phyloP scores from a whole-genome alignment of 148 eudicot species.

The Cornus controversa region DNA sequence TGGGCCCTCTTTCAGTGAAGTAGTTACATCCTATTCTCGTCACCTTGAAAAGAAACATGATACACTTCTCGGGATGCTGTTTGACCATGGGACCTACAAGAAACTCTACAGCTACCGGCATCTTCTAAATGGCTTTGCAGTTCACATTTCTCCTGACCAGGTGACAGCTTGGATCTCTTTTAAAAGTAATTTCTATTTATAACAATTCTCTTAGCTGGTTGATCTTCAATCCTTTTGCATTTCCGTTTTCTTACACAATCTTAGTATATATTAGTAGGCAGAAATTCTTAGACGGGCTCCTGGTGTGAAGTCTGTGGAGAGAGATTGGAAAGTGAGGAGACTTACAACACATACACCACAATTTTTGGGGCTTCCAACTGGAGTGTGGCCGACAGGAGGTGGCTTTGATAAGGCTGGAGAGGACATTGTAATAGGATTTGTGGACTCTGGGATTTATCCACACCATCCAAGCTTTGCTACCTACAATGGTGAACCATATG shows the following conservation, averaged over 20 bases:
- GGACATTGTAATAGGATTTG: constrained; percentile 85
- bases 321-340: constrained; percentile 94
- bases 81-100: constrained; percentile 71
- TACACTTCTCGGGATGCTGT: constrained; percentile 83
- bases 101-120: constrained; percentile 91
- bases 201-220: not conserved
- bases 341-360: constrained; percentile 98
- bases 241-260: constrained; percentile 36
- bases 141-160: constrained; percentile 85
- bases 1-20: constrained; percentile 54
- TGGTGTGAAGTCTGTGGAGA: constrained; percentile 82
- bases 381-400: constrained; percentile 98
- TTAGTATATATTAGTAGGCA: constrained; percentile 76
- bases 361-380: constrained; percentile 95
- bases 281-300: constrained; percentile 81
- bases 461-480: constrained; percentile 86
- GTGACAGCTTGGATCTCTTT: constrained; percentile 41
- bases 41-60: constrained; percentile 93
- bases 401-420: constrained; percentile 91
- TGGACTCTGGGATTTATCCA: constrained; percentile 89
- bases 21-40: constrained; percentile 72
- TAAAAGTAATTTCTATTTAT: not conserved
- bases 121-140: constrained; percentile 92
- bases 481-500: constrained; percentile 68
- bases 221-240: constrained; percentile 8